Base-by-base conservation (phyloP, 164 flowering plant genomes). In the Pachysandra terminalis region DNA sequence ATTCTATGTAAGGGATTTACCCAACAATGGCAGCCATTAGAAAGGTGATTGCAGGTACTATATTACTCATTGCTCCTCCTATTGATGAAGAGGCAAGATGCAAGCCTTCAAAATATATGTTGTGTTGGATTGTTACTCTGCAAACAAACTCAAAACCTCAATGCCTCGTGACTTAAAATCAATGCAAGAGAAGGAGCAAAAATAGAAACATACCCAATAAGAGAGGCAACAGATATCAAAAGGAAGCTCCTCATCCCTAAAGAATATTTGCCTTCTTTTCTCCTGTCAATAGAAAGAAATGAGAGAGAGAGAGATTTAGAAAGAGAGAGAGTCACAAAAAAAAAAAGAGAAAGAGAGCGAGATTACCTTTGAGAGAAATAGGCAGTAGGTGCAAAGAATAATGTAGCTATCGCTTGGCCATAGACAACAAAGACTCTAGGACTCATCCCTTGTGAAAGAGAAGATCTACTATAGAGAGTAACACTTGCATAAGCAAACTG, bases 271-370 rank as follows among this genome's bases (percentile, higher is more conserved):
- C 16, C 13, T 56, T 5, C 16, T 4, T 17, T 56, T 25, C 14
- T 56, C 28, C 60, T 53, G 56, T 53, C 5, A 56, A 56, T 19
- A 56, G 24, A 25, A n/a, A n/a, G n/a, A n/a, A n/a, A n/a, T n/a
- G n/a, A n/a, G n/a, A n/a, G n/a, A n/a, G n/a, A n/a, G n/a, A n/a
- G n/a, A 56, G 23, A 5, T 5, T 40, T 40, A 40, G 45, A 56
- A 32, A 56, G 28, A 56, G 60, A 56, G 60, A 56, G 60, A 56
- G 60, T 14, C 26, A 56, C 19, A 56, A 17, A 56, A 32, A 56
- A 19, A 56, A 32, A 56, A 25, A 25, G 32, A 15, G 59, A 56
- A 26, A 56, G 26, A 21, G 59, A 22, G 8, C 6, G 1, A 15
- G 6, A 1, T 19, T 21, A 55, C 57, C 57, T 55, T 21, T 9